phyloP scores from a whole-genome alignment of 208 protist genomes.

The Hexamita inflata region DNA sequence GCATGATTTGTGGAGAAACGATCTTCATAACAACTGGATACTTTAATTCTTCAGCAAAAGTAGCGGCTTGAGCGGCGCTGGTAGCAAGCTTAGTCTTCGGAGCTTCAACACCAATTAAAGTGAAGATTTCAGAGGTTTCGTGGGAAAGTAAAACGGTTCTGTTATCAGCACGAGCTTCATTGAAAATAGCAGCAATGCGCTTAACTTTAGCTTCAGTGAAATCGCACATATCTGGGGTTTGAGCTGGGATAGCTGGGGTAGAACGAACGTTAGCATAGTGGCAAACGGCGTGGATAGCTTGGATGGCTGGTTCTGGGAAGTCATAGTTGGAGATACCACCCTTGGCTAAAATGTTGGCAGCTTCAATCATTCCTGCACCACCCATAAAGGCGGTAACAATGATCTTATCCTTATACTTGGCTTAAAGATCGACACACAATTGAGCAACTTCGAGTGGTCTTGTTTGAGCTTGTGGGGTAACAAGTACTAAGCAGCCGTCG shows the following conservation, averaged over 20 bases:
- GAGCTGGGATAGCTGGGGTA: background rate
- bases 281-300: slow-evolving; percentile 28
- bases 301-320: slow-evolving; percentile 35
- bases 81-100: slow-evolving; percentile 32
- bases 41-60: slow-evolving; percentile 31
- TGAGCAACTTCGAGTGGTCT: slow-evolving; percentile 36
- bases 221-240: background rate
- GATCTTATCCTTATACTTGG: slow-evolving; percentile 20
- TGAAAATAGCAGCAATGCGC: slow-evolving; percentile 20
- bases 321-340: slow-evolving; percentile 34
- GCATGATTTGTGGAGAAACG: slow-evolving; percentile 40
- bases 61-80: slow-evolving; percentile 34
- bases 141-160: slow-evolving; percentile 37
- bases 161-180: slow-evolving; percentile 17
- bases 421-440: slow-evolving; percentile 23
- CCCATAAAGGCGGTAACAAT: slow-evolving; percentile 43
- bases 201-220: too few relatives aligned
- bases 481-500: slow-evolving; percentile 33
- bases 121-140: slow-evolving; percentile 39
- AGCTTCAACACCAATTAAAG: slow-evolving; percentile 29
- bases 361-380: slow-evolving; percentile 21
- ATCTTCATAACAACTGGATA: slow-evolving; percentile 45
- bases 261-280: slow-evolving; percentile 20
- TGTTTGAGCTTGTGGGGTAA: slow-evolving; percentile 43
- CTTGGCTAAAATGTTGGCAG: slow-evolving; percentile 25